Conservation (phyloP, 2,329 filamentous ascomycete genomes). For the Periconia sp. region DNA sequence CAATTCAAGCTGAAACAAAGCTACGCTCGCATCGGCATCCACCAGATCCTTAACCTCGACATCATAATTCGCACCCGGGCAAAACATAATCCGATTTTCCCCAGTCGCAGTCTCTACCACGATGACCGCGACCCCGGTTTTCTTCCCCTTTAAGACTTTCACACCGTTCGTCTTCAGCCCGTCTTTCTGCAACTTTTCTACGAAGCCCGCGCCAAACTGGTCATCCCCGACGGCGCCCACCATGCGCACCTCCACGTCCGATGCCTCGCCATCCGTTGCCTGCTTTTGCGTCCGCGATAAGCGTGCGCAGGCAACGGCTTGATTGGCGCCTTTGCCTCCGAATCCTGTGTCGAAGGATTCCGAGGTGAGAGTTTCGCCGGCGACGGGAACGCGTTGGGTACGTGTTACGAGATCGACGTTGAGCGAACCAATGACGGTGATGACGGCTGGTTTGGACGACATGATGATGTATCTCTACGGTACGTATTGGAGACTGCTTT, state of each 20-base stretch:
- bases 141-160: slow-evolving; percentile 44
- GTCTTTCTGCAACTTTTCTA: slow-evolving; percentile 47
- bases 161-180: slow-evolving; percentile 47
- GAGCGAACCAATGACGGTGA: slow-evolving; percentile 87
- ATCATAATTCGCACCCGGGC: slow-evolving; percentile 50
- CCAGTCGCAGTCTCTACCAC: slow-evolving; percentile 51
- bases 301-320: slow-evolving; percentile 85
- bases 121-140: slow-evolving; percentile 53
- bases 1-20: slow-evolving; percentile 52
- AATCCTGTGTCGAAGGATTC: slow-evolving; percentile 76
- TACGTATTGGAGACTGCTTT: background rate
- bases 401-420: slow-evolving; percentile 93
- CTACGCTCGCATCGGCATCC: slow-evolving; percentile 44
- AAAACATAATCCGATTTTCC: slow-evolving; percentile 53
- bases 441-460: slow-evolving; percentile 48
- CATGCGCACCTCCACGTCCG: slow-evolving; percentile 50
- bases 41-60: slow-evolving; percentile 43
- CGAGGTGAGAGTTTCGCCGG: slow-evolving; percentile 85
- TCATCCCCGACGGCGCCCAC: slow-evolving; percentile 54
- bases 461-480: slow-evolving; percentile 8
- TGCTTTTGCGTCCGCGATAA: slow-evolving; percentile 62
- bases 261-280: slow-evolving; percentile 18
- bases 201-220: slow-evolving; percentile 43
- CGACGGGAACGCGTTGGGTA: slow-evolving; percentile 77
- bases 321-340: slow-evolving; percentile 94